Conservation (phyloP, 1,284 basidiomycete genomes). For the Cystobasidium pallidum region DNA sequence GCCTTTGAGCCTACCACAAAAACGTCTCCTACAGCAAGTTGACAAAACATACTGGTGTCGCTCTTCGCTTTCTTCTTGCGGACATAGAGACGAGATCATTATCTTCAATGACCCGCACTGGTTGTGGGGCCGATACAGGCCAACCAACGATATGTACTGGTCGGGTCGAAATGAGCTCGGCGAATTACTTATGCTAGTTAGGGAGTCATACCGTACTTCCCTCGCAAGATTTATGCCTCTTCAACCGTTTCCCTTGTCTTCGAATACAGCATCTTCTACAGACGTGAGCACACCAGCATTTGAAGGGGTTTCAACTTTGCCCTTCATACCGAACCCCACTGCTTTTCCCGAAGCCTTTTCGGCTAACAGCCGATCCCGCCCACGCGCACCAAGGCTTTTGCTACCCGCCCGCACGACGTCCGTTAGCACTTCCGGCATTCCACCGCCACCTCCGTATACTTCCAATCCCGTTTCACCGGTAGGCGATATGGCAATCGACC, state of each 20-base stretch:
- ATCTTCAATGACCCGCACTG: constrained; percentile 28
- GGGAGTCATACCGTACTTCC: not conserved
- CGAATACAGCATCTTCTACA: not conserved
- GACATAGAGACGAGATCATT: constrained; percentile 28
- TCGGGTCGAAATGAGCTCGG: constrained; percentile 29
- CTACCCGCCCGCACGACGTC: not conserved
- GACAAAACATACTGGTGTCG: not conserved
- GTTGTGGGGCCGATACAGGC: constrained; percentile 24
- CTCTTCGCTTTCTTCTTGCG: no score
- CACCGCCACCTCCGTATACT: not conserved
- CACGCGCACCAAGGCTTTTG: not conserved
- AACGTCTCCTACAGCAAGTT: no score
- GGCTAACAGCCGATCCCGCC: not conserved
- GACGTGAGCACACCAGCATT: not conserved
- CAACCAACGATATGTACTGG: constrained; percentile 12
- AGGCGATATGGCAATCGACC: not conserved
- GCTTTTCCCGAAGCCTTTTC: no score
- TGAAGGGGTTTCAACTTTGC: not conserved
- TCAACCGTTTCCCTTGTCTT: not conserved
- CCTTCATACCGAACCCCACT: not conserved
- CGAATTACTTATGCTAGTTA: constrained; percentile 24
- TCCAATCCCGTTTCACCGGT: not conserved
- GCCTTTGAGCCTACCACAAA: not conserved
- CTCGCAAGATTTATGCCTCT: not conserved
- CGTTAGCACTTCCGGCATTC: not conserved